A percentile compares a stretch with the other conserved stretches of the same genome.
These are phyloP conservation scores for Candida railenensis DNA, from an alignment of 805 yeast genomes.

Conservation along the genomic window DNA sequence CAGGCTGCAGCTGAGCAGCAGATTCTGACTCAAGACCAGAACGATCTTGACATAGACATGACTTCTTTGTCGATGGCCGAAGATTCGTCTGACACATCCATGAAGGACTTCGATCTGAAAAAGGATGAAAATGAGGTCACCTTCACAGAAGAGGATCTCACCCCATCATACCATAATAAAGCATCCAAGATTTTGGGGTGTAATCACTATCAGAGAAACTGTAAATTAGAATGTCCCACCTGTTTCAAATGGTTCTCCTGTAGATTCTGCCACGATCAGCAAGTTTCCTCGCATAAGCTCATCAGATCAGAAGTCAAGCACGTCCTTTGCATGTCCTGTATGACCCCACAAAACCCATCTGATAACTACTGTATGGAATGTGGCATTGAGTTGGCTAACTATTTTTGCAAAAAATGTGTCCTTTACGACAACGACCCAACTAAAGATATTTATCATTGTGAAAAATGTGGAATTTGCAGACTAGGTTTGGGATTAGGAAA, in stretches of 20 bases:
- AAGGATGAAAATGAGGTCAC: constrained; percentile 37
- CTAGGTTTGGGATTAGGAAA: constrained; percentile 84
- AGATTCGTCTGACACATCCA: background rate
- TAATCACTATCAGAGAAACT: constrained; percentile 75
- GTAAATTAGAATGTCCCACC: constrained; percentile 77
- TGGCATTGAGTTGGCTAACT: constrained; percentile 63
- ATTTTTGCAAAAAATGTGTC: constrained; percentile 76
- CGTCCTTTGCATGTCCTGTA: constrained; percentile 80
- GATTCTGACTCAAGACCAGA: no score
- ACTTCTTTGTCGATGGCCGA: background rate
- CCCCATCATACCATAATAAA: constrained; percentile 47
- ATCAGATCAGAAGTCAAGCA: constrained; percentile 57
- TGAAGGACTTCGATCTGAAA: constrained; percentile 4
- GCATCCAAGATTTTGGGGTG: constrained; percentile 64
- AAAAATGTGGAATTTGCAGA: constrained; percentile 89
- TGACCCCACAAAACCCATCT: constrained; percentile 70
- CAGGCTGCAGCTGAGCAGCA: constrained; percentile 6
- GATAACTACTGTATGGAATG: constrained; percentile 68
- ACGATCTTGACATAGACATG: background rate
- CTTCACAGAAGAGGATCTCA: constrained; percentile 46
- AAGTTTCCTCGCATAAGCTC: constrained; percentile 51
- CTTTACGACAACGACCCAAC: constrained; percentile 77
- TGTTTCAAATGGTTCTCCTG: constrained; percentile 80
- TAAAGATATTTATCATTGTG: constrained; percentile 88
- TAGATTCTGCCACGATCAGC: constrained; percentile 81